These are phyloP conservation scores for Lathyrus sativus DNA, from an alignment of 306 rosid genomes.

Conservation along the genomic window DNA sequence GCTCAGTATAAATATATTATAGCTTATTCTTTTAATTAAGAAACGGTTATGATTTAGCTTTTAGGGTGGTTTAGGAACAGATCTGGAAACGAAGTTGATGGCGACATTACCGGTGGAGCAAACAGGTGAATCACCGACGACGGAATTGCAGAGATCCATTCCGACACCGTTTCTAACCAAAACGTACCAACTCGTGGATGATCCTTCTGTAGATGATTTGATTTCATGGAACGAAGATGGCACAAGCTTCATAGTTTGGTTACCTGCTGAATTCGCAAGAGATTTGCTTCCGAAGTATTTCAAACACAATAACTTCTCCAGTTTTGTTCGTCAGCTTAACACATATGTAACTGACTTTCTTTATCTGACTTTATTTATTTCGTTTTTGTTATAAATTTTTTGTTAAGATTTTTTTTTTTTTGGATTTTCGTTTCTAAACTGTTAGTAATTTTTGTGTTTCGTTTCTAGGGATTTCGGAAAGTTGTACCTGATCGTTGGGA, in stretches of 20 bases:
- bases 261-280: slow-evolving; percentile 94
- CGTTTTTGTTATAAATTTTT: not conserved
- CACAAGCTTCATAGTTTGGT: slow-evolving; percentile 81
- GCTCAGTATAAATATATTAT: not conserved
- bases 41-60: not conserved
- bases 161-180: slow-evolving; percentile 93
- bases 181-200: slow-evolving; percentile 84
- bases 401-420: not conserved
- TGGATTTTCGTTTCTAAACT: slow-evolving; percentile 1
- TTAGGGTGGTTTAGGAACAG: slow-evolving; percentile 25
- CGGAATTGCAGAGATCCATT: slow-evolving; percentile 75
- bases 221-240: slow-evolving; percentile 96
- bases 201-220: slow-evolving; percentile 74
- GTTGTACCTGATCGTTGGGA: slow-evolving; percentile 99
- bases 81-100: slow-evolving; percentile 61
- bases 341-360: slow-evolving; percentile 60
- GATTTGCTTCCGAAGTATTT: slow-evolving; percentile 93
- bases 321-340: slow-evolving; percentile 96
- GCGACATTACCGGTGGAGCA: slow-evolving; percentile 69
- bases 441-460: not conserved
- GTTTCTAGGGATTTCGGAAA: slow-evolving; percentile 81
- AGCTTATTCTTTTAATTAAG: not conserved
- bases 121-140: slow-evolving; percentile 61
- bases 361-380: not conserved
- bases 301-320: slow-evolving; percentile 92